These are phyloP conservation scores for Aureoboletus auriporus DNA, from an alignment of 768 basidiomycete genomes.

Conservation along the genomic window DNA sequence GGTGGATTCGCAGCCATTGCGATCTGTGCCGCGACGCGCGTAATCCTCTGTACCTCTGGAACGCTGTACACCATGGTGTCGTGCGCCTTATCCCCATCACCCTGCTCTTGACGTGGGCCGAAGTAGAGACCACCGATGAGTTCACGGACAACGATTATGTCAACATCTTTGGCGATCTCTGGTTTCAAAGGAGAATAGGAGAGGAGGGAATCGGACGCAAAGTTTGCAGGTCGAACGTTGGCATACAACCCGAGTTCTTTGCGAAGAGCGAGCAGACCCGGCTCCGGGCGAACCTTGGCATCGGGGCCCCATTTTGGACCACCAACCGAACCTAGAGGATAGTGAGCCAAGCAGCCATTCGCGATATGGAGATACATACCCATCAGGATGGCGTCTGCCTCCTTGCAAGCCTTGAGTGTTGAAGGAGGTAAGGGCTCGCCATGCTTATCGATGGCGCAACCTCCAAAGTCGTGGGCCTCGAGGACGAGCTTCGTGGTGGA, in stretches of 20 bases:
- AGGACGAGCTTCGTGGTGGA: slow-evolving; percentile 69
- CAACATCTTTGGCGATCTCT: slow-evolving; percentile 73
- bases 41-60: slow-evolving; percentile 88
- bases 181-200: slow-evolving; percentile 86
- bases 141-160: slow-evolving; percentile 94
- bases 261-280: slow-evolving; percentile 81
- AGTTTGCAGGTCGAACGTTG: slow-evolving; percentile 96
- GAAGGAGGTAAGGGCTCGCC: slow-evolving; percentile 83
- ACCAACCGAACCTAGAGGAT: slow-evolving; percentile 80
- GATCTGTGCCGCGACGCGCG: slow-evolving; percentile 91
- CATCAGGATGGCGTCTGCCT: slow-evolving; percentile 94
- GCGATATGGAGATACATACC: slow-evolving; percentile 47
- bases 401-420: slow-evolving; percentile 84
- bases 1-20: slow-evolving; percentile 82
- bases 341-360: not conserved
- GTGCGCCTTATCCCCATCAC: slow-evolving; percentile 70
- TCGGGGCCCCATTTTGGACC: slow-evolving; percentile 99
- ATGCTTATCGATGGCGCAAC: slow-evolving; percentile 83
- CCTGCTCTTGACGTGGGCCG: slow-evolving; percentile 86
- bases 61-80: slow-evolving; percentile 95
- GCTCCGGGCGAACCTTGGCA: slow-evolving; percentile 86
- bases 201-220: slow-evolving; percentile 88
- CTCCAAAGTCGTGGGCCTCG: slow-evolving; percentile 80
- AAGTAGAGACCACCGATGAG: slow-evolving; percentile 97
- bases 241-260: slow-evolving; percentile 95